These are phyloP conservation scores for Podospora pseudoanserina DNA, from an alignment of 495 filamentous ascomycete genomes.

Conservation along the genomic window DNA sequence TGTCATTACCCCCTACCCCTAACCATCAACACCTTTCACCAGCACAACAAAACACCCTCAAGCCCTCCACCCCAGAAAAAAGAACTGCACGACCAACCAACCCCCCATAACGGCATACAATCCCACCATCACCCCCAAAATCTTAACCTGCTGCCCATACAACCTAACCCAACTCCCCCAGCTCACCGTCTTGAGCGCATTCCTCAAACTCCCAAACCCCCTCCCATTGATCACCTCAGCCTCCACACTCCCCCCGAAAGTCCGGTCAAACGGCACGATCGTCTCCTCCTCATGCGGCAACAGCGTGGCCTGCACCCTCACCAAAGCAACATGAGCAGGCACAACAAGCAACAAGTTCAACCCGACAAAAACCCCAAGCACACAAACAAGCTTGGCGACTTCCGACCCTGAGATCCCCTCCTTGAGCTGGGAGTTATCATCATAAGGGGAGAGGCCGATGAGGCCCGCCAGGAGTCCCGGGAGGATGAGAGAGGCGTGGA, in stretches of 20 bases:
- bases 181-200: constrained; percentile 70
- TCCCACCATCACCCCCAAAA: constrained; percentile 40
- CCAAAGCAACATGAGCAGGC: constrained; percentile 42
- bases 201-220: constrained; percentile 62
- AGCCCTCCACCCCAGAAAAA: constrained; percentile 1
- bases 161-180: constrained; percentile 62
- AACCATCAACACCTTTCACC: too few species aligned
- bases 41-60: neutral
- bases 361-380: constrained; percentile 26
- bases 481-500: constrained; percentile 23
- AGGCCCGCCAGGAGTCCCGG: constrained; percentile 28
- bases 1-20: too few species aligned
- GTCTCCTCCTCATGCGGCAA: constrained; percentile 47
- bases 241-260: constrained; percentile 46
- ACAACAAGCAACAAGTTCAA: constrained; percentile 37
- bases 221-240: constrained; percentile 64
- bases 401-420: constrained; percentile 8
- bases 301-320: constrained; percentile 49
- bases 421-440: constrained; percentile 18
- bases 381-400: constrained; percentile 32
- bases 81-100: constrained; percentile 27
- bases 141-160: constrained; percentile 65
- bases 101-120: constrained; percentile 45
- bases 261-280: constrained; percentile 51
- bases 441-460: constrained; percentile 28